phyloP scores from a whole-genome alignment of 768 basidiomycete species.

The Podaxis sp. region DNA sequence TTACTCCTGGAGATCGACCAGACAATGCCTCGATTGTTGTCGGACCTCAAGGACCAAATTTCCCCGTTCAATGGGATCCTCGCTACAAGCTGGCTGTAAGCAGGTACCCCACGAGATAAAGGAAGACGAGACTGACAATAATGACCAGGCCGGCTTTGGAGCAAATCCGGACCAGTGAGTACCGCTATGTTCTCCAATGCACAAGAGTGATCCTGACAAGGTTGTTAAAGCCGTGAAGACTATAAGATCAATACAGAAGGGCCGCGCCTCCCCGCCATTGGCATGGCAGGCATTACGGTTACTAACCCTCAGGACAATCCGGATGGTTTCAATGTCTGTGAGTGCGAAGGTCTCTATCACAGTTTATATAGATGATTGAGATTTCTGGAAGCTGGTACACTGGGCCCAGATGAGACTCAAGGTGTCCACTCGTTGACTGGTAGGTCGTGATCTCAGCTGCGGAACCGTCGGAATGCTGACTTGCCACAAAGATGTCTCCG shows the following conservation, averaged over 20 bases:
- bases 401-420: slow-evolving; percentile 33
- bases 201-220: not conserved
- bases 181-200: not conserved
- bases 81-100: slow-evolving; percentile 39
- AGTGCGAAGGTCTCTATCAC: not conserved
- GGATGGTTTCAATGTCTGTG: slow-evolving; percentile 34
- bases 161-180: slow-evolving; percentile 43
- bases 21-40: slow-evolving; percentile 38
- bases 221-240: slow-evolving; percentile 31
- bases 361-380: not conserved
- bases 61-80: slow-evolving; percentile 46
- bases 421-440: slow-evolving; percentile 43
- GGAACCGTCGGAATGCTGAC: not conserved
- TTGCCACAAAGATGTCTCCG: slow-evolving; percentile 36
- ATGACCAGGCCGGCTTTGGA: slow-evolving; percentile 34
- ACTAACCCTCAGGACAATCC: slow-evolving; percentile 37
- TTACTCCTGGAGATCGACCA: slow-evolving; percentile 35
- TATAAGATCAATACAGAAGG: slow-evolving; percentile 34
- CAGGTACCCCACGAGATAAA: not conserved
- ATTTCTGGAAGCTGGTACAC: slow-evolving; percentile 30
- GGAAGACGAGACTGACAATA: not conserved
- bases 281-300: slow-evolving; percentile 23
- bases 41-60: slow-evolving; percentile 42
- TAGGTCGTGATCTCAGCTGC: slow-evolving; percentile 15
- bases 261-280: slow-evolving; percentile 37